Evolutionary conservation across 208 protist genomes (phyloP).

Genomic region (Leishmania turanica): DNA sequence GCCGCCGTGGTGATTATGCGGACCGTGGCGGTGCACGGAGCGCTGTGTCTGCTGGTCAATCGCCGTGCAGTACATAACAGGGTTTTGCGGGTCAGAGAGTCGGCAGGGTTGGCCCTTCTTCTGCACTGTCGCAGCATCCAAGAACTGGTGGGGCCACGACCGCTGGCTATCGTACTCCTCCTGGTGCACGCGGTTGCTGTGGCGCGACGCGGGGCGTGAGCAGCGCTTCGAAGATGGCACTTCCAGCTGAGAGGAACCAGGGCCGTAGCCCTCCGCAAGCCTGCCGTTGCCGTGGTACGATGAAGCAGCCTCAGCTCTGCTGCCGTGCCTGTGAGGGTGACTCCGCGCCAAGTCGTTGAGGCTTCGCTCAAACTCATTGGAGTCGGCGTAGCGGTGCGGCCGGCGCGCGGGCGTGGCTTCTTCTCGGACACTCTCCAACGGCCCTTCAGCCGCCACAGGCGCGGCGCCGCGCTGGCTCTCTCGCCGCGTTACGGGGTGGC

Average conservation of each 20-base stretch:
- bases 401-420: conserved; percentile 4
- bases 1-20: conserved; percentile 18
- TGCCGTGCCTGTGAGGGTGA: neutral
- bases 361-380: conserved; percentile 30
- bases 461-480: conserved; percentile 2
- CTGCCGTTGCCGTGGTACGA: conserved; percentile 5
- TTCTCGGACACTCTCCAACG: neutral
- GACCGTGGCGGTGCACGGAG: conserved; percentile 4
- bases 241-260: neutral
- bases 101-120: conserved; percentile 43
- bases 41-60: conserved; percentile 21
- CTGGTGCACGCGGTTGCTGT: conserved; percentile 8
- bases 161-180: neutral
- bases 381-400: conserved; percentile 16
- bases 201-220: conserved; percentile 18
- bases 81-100: conserved; percentile 19
- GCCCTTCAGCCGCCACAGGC: neutral
- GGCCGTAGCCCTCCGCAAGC: neutral
- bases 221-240: conserved; percentile 3
- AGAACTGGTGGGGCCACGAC: conserved; percentile 39
- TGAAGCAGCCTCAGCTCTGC: conserved; percentile 1
- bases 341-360: conserved; percentile 27
- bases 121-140: conserved; percentile 34
- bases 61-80: conserved; percentile 6
- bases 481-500: conserved; percentile 8